Percentiles rank a stretch among this genome's conserved stretches.
phyloP scores from a whole-genome alignment of 179 eudicot genomes.

The Patellifolia procumbens region DNA sequence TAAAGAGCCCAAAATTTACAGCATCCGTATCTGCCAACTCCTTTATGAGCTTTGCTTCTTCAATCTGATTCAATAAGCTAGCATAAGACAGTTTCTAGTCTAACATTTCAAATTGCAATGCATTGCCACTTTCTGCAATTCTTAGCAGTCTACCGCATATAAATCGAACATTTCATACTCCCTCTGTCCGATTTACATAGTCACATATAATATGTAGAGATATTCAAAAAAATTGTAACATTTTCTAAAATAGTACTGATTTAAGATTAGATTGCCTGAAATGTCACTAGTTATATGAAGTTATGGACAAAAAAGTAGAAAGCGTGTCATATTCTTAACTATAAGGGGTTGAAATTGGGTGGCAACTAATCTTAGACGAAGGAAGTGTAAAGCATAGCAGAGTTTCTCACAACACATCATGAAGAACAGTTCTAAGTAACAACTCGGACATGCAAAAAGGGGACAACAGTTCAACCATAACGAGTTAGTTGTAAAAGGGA shows the following conservation, averaged over 20 bases:
- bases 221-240: no score
- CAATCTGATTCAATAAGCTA: conserved; percentile 53
- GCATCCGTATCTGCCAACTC: conserved; percentile 72
- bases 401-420: background rate
- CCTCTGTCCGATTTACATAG: no score
- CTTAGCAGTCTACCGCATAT: background rate
- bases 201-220: no score
- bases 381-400: background rate
- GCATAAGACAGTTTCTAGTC: conserved; percentile 12
- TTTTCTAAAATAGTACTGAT: no score
- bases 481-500: background rate
- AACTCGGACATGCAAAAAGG: background rate
- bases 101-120: background rate
- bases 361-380: no score
- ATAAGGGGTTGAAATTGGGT: no score
- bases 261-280: no score
- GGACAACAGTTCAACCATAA: background rate
- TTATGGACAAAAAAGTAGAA: no score
- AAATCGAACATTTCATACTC: background rate
- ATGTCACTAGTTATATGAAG: no score
- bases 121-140: background rate
- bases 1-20: conserved; percentile 64
- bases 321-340: no score
- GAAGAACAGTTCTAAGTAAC: background rate
- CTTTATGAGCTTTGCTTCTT: conserved; percentile 83